Conservation (phyloP, 164 flowering plant genomes). For the Protea cynaroides region DNA sequence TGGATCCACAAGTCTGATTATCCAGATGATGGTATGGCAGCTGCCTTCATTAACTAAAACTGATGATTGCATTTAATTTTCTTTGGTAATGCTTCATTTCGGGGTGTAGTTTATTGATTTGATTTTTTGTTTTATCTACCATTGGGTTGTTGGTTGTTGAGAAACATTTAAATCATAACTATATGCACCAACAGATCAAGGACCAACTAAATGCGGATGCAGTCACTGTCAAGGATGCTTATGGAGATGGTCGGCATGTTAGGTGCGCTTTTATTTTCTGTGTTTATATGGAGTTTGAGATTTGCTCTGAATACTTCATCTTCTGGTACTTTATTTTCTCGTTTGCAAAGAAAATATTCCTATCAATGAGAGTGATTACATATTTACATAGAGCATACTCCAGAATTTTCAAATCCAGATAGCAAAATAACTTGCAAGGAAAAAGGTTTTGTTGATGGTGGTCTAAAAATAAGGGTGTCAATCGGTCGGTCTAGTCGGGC, state of each 20-base stretch:
- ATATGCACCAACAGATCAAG: conserved; percentile 47
- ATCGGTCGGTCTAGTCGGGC: too few relatives aligned
- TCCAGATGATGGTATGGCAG: too few relatives aligned
- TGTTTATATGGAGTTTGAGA: not conserved
- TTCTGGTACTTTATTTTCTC: not conserved
- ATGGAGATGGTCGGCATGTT: conserved; percentile 96
- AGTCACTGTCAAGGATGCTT: conserved; percentile 73
- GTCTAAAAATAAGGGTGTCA: too few relatives aligned
- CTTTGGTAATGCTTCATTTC: not conserved
- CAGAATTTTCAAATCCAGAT: too few relatives aligned
- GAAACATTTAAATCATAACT: not conserved
- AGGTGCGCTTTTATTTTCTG: conserved; percentile 30
- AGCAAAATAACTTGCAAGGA: too few relatives aligned
- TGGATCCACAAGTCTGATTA: too few relatives aligned
- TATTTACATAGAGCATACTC: not conserved
- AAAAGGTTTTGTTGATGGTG: too few relatives aligned
- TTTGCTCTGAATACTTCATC: not conserved
- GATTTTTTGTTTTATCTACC: not conserved
- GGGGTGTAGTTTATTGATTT: not conserved
- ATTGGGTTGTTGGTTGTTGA: not conserved
- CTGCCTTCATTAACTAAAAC: not conserved
- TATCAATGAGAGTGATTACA: not conserved
- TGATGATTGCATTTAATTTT: not conserved
- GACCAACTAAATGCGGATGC: conserved; percentile 72
- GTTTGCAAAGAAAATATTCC: not conserved